Evolutionary conservation across 768 basidiomycete species (phyloP).

Genomic region (Austroboletus eburneus): DNA sequence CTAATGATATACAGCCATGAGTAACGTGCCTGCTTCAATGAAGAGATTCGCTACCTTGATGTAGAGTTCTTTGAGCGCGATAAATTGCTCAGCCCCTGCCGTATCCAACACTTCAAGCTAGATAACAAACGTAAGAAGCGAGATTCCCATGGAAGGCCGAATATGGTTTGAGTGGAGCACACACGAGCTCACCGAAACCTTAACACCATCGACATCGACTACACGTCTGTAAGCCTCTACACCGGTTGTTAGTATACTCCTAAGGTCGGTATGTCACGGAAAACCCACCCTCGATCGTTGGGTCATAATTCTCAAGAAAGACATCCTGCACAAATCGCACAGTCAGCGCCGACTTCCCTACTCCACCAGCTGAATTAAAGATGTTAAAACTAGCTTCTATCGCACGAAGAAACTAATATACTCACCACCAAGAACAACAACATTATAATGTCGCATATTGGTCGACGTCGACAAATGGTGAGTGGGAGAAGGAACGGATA

Average conservation of each 20-base stretch:
- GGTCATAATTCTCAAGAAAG: slow-evolving; percentile 76
- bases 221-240: slow-evolving; percentile 69
- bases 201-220: slow-evolving; percentile 62
- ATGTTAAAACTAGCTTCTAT: slow-evolving; percentile 1
- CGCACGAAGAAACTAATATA: slow-evolving; percentile 6
- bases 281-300: slow-evolving; percentile 73
- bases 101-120: slow-evolving; percentile 82
- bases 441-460: slow-evolving; percentile 68
- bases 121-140: slow-evolving; percentile 11
- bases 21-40: not conserved
- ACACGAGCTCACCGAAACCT: slow-evolving; percentile 47
- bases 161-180: slow-evolving; percentile 12
- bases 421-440: slow-evolving; percentile 78
- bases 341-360: slow-evolving; percentile 85
- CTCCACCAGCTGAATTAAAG: slow-evolving; percentile 64
- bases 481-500: slow-evolving; percentile 8
- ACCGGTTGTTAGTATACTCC: slow-evolving; percentile 7
- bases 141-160: slow-evolving; percentile 1
- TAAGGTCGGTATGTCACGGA: not conserved
- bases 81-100: slow-evolving; percentile 85
- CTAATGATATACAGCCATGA: slow-evolving; percentile 30
- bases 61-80: slow-evolving; percentile 73
- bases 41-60: slow-evolving; percentile 52
- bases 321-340: slow-evolving; percentile 71
- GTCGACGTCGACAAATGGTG: slow-evolving; percentile 2